phyloP scores from a whole-genome alignment of 208 protist species.

The Herpetomonas samuelpessoai region DNA sequence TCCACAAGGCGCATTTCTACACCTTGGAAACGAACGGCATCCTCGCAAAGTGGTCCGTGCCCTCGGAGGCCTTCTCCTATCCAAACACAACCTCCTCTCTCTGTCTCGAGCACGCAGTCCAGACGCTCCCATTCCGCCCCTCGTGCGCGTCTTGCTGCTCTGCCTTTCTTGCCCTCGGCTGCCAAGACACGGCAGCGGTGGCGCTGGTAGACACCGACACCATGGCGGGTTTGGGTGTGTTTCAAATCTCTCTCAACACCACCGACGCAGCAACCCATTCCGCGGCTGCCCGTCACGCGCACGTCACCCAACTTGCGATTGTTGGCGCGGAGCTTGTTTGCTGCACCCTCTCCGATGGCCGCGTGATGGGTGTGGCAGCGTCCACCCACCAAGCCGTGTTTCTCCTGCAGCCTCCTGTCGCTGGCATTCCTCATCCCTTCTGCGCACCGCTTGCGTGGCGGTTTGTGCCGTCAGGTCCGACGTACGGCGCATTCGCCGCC shows the following conservation, averaged over 20 bases:
- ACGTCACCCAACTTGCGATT: not conserved
- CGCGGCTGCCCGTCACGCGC: not conserved
- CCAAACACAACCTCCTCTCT: conserved; percentile 3
- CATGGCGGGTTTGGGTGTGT: conserved; percentile 21
- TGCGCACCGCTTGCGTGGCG: not conserved
- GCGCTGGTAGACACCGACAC: conserved; percentile 30
- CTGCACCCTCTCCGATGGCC: conserved; percentile 15
- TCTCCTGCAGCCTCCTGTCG: conserved; percentile 19
- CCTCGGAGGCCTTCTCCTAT: not conserved
- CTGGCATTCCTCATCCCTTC: conserved; percentile 6
- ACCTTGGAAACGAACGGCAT: conserved; percentile 40
- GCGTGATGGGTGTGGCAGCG: conserved; percentile 25
- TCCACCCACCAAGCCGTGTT: conserved; percentile 33
- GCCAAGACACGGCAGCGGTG: conserved; percentile 21
- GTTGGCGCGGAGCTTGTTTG: conserved; percentile 7
- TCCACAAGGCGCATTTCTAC: conserved; percentile 8
- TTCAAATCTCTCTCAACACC: conserved; percentile 18
- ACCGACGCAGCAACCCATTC: not conserved
- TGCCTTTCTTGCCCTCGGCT: conserved; percentile 24
- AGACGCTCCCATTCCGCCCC: conserved; percentile 14
- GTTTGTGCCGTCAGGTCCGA: conserved; percentile 16
- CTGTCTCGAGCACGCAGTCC: conserved; percentile 5
- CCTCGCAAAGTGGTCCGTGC: conserved; percentile 24
- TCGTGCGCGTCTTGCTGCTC: conserved; percentile 19
- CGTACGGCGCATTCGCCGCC: conserved; percentile 29